Evolutionary conservation across 805 yeast genomes (phyloP), one percentile per base, ranked within the genome.

Genomic region (Barnettozyma pratensis): DNA sequence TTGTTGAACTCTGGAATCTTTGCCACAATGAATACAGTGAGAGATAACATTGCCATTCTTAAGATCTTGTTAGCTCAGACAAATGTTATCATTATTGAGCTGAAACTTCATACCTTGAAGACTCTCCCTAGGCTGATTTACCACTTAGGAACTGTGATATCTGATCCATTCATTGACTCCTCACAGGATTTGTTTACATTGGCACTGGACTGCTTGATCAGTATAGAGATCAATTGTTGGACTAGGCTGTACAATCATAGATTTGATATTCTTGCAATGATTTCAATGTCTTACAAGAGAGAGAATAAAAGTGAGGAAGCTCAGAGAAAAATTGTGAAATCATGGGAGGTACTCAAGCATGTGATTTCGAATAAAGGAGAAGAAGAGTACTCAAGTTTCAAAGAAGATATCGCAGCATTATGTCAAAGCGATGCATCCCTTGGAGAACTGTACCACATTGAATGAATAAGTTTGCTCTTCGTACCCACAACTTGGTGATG

Each of bases 131-230:
- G 64, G n/a, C 39, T 61, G 42, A 3, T 59, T 4, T 54, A 52
- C 32, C 37, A 54, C 11, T 6, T 61, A 8, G 62, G 64, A 0
- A 53, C 41, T 10, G 29, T 61, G 3, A 11, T 60, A 10, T 37
- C 57, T 0, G 53, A 60, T 40, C 65, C 65, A 1, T 60, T 59
- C 43, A 49, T 60, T 8, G 54, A 54, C 37, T 7, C 50, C 8
- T 27, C 48, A 12, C 51, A 49, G 5, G 37, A 48, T 4, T 32
- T 61, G 9, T 54, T 59, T 29, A 14, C 3, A 9, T 26, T 39
- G 5, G 19, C 49, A 0, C 30, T 61, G 14, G 50, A 50, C n/a
- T 46, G 53, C 28, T 35, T 61, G 6, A 43, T 47, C 1, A n/a
- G 51, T 2, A 30, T 55, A 2, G 55, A 55, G 28, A 8, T 52